A percentile compares a stretch with the other conserved stretches of the same genome.
These are phyloP conservation scores for Sporothrix variecibatus DNA, from an alignment of 2,329 filamentous ascomycete genomes.

Conservation along the genomic window DNA sequence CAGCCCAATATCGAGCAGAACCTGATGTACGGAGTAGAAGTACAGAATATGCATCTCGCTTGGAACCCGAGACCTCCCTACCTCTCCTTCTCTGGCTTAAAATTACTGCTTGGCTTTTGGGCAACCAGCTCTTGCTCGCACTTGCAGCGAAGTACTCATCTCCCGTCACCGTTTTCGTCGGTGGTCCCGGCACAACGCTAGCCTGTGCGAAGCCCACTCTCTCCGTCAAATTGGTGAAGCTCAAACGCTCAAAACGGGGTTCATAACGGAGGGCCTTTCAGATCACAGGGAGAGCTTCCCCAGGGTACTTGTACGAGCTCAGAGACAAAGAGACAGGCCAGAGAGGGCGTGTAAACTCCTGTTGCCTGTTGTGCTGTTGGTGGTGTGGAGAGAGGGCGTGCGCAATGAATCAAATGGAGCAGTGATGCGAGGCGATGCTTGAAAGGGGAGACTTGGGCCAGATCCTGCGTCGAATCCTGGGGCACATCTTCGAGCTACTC, in stretches of 20 bases:
- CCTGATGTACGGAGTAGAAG: background rate
- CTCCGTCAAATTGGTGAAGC: background rate
- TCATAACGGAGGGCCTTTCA: background rate
- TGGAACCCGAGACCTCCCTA: background rate
- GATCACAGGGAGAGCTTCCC: background rate
- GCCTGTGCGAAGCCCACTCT: background rate
- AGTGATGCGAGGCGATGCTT: background rate
- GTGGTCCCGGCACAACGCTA: slow-evolving; percentile 2
- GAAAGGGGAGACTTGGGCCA: background rate
- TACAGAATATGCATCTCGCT: background rate
- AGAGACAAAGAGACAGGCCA: background rate
- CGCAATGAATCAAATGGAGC: background rate
- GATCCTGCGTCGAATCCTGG: background rate
- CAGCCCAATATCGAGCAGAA: background rate
- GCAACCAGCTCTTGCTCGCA: background rate
- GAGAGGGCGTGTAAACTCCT: background rate
- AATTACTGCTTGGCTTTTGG: background rate
- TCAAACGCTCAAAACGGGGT: background rate
- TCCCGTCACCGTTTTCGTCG: background rate
- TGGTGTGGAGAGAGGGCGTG: background rate
- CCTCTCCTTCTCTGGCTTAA: background rate
- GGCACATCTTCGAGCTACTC: background rate
- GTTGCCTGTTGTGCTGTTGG: background rate
- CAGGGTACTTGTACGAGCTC: no score
- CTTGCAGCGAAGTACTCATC: background rate